Evolutionary conservation across 1,284 basidiomycete species (phyloP).

Genomic region (Cutaneotrichosporon mucoides): DNA sequence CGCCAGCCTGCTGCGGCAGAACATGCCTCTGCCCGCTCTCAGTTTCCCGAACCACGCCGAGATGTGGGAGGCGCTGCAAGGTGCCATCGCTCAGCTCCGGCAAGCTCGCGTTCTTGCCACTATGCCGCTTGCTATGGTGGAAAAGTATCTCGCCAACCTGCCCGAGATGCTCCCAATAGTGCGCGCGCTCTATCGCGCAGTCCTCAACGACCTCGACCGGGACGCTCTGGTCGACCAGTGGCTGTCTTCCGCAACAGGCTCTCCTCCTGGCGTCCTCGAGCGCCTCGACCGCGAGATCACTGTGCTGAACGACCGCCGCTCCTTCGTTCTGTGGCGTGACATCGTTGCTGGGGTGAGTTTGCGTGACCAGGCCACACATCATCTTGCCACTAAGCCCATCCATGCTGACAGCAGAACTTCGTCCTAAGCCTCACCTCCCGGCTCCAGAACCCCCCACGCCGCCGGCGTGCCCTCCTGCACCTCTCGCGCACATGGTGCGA

Average conservation of each 20-base stretch:
- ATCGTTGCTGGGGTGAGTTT: constrained; percentile 30
- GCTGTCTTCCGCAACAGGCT: constrained; percentile 12
- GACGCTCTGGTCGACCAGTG: constrained; percentile 19
- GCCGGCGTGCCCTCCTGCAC: constrained; percentile 25
- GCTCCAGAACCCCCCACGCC: constrained; percentile 30
- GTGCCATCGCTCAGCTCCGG: constrained; percentile 3
- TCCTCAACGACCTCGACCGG: constrained; percentile 3
- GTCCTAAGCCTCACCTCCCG: constrained; percentile 13
- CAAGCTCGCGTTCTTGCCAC: neutral
- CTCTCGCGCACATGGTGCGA: constrained; percentile 31
- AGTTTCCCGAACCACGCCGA: constrained; percentile 54
- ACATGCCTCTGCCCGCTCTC: constrained; percentile 66
- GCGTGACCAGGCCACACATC: too few relatives aligned
- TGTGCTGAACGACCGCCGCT: constrained; percentile 4
- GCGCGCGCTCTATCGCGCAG: constrained; percentile 20
- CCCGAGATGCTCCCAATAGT: constrained; percentile 17
- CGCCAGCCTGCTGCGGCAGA: constrained; percentile 64
- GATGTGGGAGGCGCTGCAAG: constrained; percentile 57
- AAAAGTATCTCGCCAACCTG: constrained; percentile 3
- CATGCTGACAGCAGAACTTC: constrained; percentile 14
- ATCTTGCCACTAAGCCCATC: neutral
- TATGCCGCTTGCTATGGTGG: neutral
- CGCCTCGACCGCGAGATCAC: constrained; percentile 9
- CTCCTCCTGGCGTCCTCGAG: constrained; percentile 6
- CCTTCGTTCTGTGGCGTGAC: constrained; percentile 25